These are phyloP conservation scores for Taphrina pruni DNA, from an alignment of 1,139 yeast species.

Conservation along the genomic window DNA sequence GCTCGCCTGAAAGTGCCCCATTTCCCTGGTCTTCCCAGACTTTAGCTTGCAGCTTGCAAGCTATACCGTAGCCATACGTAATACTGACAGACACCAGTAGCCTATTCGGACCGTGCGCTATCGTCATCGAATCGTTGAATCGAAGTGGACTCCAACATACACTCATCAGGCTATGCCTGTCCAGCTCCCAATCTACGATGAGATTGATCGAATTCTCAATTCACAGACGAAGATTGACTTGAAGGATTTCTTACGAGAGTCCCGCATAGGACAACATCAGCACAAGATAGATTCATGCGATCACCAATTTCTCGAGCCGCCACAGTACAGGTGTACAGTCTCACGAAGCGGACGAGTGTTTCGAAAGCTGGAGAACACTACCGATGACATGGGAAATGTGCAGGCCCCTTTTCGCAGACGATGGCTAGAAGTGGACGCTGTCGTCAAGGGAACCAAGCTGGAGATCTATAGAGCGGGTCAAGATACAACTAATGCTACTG, in stretches of 20 bases:
- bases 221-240: conserved; percentile 21
- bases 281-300: not conserved
- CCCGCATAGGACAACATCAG: not conserved
- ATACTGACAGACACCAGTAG: no score
- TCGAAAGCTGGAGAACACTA: conserved; percentile 29
- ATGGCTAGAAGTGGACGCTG: conserved; percentile 19
- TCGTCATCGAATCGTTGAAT: not conserved
- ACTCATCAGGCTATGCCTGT: not conserved
- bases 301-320: not conserved
- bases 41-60: not conserved
- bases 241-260: conserved; percentile 7
- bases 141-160: no score
- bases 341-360: conserved; percentile 23
- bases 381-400: conserved; percentile 11
- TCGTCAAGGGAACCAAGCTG: conserved; percentile 30
- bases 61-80: not conserved
- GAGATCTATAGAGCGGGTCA: conserved; percentile 18
- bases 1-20: not conserved
- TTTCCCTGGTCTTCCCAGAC: no score
- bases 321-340: conserved; percentile 33
- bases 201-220: conserved; percentile 4
- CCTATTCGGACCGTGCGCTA: no score
- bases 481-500: not conserved
- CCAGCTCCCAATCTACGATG: conserved; percentile 19
- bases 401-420: conserved; percentile 29